Percentiles rank a stretch among this genome's conserved stretches.
phyloP scores from a whole-genome alignment of 2,329 filamentous ascomycete genomes.

The Verticillium zaregamsianum region DNA sequence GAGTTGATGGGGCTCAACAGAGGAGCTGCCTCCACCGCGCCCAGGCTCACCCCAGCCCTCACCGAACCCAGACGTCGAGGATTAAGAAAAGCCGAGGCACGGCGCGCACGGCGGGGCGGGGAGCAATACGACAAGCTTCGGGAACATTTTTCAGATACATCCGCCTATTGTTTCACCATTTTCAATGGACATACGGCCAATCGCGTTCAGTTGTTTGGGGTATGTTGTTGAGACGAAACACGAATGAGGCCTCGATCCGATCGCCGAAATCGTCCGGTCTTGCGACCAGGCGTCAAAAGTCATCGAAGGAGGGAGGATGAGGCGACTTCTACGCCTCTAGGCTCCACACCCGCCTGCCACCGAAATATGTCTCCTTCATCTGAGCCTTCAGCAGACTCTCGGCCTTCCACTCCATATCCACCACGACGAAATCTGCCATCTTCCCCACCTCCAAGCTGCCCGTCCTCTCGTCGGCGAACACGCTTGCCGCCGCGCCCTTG shows the following conservation, averaged over 20 bases:
- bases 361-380: slow-evolving; percentile 44
- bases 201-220: not conserved
- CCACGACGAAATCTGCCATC: slow-evolving; percentile 47
- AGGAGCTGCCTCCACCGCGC: not conserved
- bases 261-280: not conserved
- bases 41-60: not conserved
- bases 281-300: not conserved
- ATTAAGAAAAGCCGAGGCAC: not conserved
- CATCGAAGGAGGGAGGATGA: not conserved
- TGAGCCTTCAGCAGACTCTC: slow-evolving; percentile 35
- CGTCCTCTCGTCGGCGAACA: slow-evolving; percentile 41
- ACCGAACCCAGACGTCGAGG: not conserved
- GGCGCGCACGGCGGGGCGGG: not conserved
- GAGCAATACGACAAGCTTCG: not conserved
- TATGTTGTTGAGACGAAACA: not conserved
- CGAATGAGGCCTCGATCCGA: not conserved
- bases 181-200: not conserved
- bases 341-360: slow-evolving; percentile 30
- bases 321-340: not conserved
- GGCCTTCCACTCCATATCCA: slow-evolving; percentile 43
- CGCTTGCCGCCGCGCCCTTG: slow-evolving; percentile 42
- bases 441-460: slow-evolving; percentile 43
- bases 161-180: not conserved
- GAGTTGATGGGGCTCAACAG: not conserved
- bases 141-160: not conserved